Evolutionary conservation across 164 flowering plant genomes (phyloP).

Genomic region (Santalum album): DNA sequence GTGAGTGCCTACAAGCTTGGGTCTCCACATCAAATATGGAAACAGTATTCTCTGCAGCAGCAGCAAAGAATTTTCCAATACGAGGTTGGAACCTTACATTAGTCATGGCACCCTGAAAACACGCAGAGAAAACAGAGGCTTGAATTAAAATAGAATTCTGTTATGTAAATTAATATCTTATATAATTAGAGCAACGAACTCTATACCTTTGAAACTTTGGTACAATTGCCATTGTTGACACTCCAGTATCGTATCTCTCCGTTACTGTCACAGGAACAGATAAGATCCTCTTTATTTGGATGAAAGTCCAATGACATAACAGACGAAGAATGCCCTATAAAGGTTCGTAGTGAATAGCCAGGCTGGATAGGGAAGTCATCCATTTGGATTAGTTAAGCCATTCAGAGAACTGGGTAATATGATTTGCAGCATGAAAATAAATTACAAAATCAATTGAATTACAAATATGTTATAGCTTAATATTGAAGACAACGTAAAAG

Average conservation of each 20-base stretch:
- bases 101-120: slow-evolving; percentile 49
- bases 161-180: too few species aligned
- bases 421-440: too few species aligned
- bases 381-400: slow-evolving; percentile 10
- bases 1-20: slow-evolving; percentile 39
- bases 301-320: slow-evolving; percentile 78
- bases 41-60: slow-evolving; percentile 52
- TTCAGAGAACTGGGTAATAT: too few species aligned
- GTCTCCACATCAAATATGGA: slow-evolving; percentile 72
- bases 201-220: slow-evolving; percentile 55
- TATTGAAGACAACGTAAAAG: too few species aligned
- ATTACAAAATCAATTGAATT: too few species aligned
- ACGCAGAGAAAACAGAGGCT: not conserved
- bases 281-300: slow-evolving; percentile 62
- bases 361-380: slow-evolving; percentile 36
- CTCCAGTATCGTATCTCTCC: slow-evolving; percentile 81
- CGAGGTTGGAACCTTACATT: slow-evolving; percentile 70
- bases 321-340: slow-evolving; percentile 54
- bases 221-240: slow-evolving; percentile 58
- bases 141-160: too few species aligned
- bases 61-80: slow-evolving; percentile 60
- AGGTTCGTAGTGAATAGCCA: slow-evolving; percentile 60
- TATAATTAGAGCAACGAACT: not conserved
- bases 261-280: slow-evolving; percentile 70
- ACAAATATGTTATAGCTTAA: too few species aligned